Evolutionary conservation across 106 monocot genomes (phyloP).

Genomic region (Dactylorhiza incarnata): DNA sequence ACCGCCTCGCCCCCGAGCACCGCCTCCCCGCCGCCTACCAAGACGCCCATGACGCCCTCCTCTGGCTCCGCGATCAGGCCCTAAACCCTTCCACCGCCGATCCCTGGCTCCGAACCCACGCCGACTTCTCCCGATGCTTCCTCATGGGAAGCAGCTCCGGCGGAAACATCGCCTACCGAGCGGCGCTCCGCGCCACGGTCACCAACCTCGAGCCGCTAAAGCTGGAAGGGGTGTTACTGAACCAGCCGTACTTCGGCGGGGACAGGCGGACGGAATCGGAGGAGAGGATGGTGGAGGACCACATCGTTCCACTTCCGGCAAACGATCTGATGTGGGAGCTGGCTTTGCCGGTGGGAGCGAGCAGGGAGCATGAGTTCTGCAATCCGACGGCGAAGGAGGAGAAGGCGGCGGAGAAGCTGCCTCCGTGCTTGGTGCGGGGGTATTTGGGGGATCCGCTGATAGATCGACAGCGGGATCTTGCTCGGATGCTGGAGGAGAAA

Average conservation of each 20-base stretch:
- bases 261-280: slow-evolving; percentile 23
- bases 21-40: slow-evolving; percentile 24
- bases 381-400: slow-evolving; percentile 8
- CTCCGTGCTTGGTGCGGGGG: slow-evolving; percentile 24
- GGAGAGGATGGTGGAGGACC: slow-evolving; percentile 18
- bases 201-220: slow-evolving; percentile 1
- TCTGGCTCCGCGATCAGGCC: slow-evolving; percentile 8
- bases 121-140: slow-evolving; percentile 18
- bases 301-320: slow-evolving; percentile 20
- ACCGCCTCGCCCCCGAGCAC: slow-evolving; percentile 24
- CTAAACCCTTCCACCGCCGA: not conserved
- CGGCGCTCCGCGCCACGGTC: not conserved
- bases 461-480: slow-evolving; percentile 38
- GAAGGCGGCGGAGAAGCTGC: not conserved
- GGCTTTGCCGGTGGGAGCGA: slow-evolving; percentile 20
- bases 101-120: slow-evolving; percentile 22
- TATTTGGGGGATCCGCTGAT: slow-evolving; percentile 37
- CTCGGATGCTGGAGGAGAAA: slow-evolving; percentile 15
- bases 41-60: slow-evolving; percentile 14
- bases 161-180: slow-evolving; percentile 29
- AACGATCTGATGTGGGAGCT: slow-evolving; percentile 39
- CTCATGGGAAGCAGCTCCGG: slow-evolving; percentile 31
- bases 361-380: slow-evolving; percentile 35
- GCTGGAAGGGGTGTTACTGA: slow-evolving; percentile 17
- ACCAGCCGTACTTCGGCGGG: slow-evolving; percentile 29